Evolutionary conservation across 2,329 filamentous ascomycete species (phyloP).

Genomic region (Ceratocystis alfenasii): DNA sequence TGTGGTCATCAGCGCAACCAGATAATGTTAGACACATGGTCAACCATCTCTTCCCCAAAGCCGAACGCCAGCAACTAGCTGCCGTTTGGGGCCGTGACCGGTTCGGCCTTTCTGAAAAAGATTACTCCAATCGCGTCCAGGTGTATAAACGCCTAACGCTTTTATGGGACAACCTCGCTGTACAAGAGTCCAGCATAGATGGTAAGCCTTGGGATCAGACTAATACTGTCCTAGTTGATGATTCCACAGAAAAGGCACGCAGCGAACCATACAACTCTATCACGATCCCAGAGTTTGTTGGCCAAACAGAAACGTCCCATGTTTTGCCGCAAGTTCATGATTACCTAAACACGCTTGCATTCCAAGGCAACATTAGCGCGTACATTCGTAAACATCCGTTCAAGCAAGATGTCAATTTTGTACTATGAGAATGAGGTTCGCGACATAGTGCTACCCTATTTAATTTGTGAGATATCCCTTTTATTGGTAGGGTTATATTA

Average conservation of each 20-base stretch:
- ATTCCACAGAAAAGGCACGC: slow-evolving; percentile 66
- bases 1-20: slow-evolving; percentile 80
- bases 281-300: slow-evolving; percentile 64
- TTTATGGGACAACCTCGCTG: slow-evolving; percentile 50
- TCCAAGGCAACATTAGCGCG: slow-evolving; percentile 49
- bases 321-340: slow-evolving; percentile 50
- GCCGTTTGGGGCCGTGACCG: slow-evolving; percentile 68
- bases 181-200: slow-evolving; percentile 35
- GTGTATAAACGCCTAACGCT: slow-evolving; percentile 75
- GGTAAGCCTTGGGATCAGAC: slow-evolving; percentile 55
- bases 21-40: slow-evolving; percentile 62
- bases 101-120: slow-evolving; percentile 50
- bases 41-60: slow-evolving; percentile 45
- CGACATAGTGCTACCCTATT: neutral
- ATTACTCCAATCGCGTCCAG: slow-evolving; percentile 63
- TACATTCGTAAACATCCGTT: slow-evolving; percentile 46
- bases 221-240: slow-evolving; percentile 85
- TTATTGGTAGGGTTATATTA: no score
- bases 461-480: no score
- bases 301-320: slow-evolving; percentile 31
- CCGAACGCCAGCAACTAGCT: slow-evolving; percentile 45
- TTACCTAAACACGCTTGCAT: slow-evolving; percentile 45
- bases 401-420: slow-evolving; percentile 27
- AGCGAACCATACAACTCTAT: slow-evolving; percentile 77
- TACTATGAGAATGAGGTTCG: neutral